Base-by-base conservation (phyloP, 2,329 filamentous ascomycete species). In the Penicillium occitanis region DNA sequence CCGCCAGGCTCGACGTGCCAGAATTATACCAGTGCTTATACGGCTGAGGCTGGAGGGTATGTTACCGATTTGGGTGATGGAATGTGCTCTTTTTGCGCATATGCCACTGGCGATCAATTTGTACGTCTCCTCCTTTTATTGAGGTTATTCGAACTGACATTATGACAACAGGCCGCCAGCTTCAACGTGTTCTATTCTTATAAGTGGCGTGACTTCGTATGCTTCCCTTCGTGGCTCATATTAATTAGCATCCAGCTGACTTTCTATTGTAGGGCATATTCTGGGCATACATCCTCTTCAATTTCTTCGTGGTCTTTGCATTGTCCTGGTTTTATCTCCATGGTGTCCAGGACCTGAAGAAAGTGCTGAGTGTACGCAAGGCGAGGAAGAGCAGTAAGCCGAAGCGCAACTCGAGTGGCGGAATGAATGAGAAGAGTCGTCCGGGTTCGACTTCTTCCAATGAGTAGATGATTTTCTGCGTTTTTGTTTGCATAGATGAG, bases 21-120 rank as follows among this genome's bases (percentile, higher is more conserved):
- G 13, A 76, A 84, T 4, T 92, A 91, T 70, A 83, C 84, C 0
- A 78, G 80, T 1, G 68, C 78, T 0, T 91, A 84, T 71, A 84
- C 86, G 1, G 65, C 76, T 22, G 75, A 84, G 61, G 78, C 82
- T 0, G 87, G 88, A 0, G 88, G 89, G 0, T 90, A 90, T 67
- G 84, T 91, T 0, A 76, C 80, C 67, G 82, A 83, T 1, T 83
- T 82, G n/a, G 76, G 78, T 0, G 79, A 84, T 63, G 88, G 85
- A 0, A 72, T 85, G 40, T 91, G 90, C 73, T 84, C 87, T 25
- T 89, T 86, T 72, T 92, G 90, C 69, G 85, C 88, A 67, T 89
- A 85, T 67, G 80, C 81, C 0, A 84, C 77, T 1, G 89, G 89
- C 0, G 86, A 89, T 69, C 77, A 87, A 70, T 91, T 88, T 70